A percentile compares a stretch with the other conserved stretches of the same genome.
These are phyloP conservation scores for Rhynchospora pubera DNA, from an alignment of 176 grass and related monocot species.

Conservation along the genomic window DNA sequence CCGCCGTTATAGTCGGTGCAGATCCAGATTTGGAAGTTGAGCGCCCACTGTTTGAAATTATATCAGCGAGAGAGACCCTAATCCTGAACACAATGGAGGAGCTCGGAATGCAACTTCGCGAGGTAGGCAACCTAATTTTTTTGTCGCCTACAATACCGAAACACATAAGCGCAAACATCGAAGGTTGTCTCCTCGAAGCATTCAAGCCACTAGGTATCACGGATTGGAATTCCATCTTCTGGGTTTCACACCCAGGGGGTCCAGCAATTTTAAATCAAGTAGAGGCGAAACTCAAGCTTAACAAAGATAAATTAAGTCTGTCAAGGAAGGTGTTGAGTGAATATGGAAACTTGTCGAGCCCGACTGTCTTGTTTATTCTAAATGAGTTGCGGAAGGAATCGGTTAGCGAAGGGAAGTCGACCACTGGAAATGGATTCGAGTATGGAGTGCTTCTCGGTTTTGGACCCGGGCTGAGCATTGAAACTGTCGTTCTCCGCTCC, in stretches of 20 bases:
- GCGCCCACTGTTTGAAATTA: slow-evolving; percentile 40
- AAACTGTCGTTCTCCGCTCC: slow-evolving; percentile 14
- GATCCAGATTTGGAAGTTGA: slow-evolving; percentile 26
- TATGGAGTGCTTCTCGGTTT: slow-evolving; percentile 52
- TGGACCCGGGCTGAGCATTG: slow-evolving; percentile 56
- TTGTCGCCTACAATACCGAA: slow-evolving; percentile 10
- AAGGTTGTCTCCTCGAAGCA: slow-evolving; percentile 25
- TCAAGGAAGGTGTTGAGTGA: slow-evolving; percentile 37
- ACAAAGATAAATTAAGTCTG: slow-evolving; percentile 32
- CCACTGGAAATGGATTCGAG: slow-evolving; percentile 21
- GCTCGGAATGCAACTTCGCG: background rate
- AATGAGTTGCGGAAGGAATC: slow-evolving; percentile 35
- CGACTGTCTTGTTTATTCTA: slow-evolving; percentile 45
- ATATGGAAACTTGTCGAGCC: slow-evolving; percentile 45
- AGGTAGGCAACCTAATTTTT: slow-evolving; percentile 11
- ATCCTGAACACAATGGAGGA: slow-evolving; percentile 18
- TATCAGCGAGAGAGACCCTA: slow-evolving; percentile 30
- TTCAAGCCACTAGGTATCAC: slow-evolving; percentile 9
- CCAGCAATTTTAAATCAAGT: slow-evolving; percentile 38
- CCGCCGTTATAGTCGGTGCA: slow-evolving; percentile 30
- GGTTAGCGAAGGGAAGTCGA: background rate
- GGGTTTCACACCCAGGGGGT: slow-evolving; percentile 38
- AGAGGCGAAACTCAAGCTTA: slow-evolving; percentile 26
- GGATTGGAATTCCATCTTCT: slow-evolving; percentile 62
- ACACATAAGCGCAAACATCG: slow-evolving; percentile 31